Evolutionary conservation across 1,139 yeast genomes (phyloP).

Genomic region (Taphrina communis): DNA sequence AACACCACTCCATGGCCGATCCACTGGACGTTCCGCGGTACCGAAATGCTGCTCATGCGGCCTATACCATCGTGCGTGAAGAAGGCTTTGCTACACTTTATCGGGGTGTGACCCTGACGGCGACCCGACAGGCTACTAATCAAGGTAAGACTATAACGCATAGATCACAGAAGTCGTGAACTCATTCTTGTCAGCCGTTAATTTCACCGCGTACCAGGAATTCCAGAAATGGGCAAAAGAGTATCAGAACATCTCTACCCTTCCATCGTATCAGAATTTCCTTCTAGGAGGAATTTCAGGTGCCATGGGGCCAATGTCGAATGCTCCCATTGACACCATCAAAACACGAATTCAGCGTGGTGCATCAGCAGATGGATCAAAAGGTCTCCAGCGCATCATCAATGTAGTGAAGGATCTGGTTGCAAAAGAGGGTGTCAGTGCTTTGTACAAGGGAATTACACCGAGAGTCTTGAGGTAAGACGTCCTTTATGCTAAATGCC

Average conservation of each 20-base stretch:
- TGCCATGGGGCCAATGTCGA: constrained; percentile 96
- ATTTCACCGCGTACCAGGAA: constrained; percentile 92
- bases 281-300: constrained; percentile 89
- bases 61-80: constrained; percentile 79
- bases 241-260: constrained; percentile 61
- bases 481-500: background rate
- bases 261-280: constrained; percentile 95
- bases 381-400: constrained; percentile 74
- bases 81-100: constrained; percentile 90
- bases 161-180: background rate
- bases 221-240: constrained; percentile 73
- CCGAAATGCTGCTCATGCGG: constrained; percentile 91
- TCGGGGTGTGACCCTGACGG: constrained; percentile 94
- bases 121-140: constrained; percentile 97
- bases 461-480: constrained; percentile 88
- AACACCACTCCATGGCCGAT: constrained; percentile 85
- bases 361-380: constrained; percentile 68
- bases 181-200: constrained; percentile 65
- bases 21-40: constrained; percentile 82
- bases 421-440: constrained; percentile 85
- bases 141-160: constrained; percentile 54
- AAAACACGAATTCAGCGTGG: constrained; percentile 96
- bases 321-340: constrained; percentile 96
- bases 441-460: constrained; percentile 94
- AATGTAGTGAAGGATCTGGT: constrained; percentile 82